phyloP scores from a whole-genome alignment of 2,329 filamentous ascomycete genomes.

The Aspergillus luchuensis region DNA sequence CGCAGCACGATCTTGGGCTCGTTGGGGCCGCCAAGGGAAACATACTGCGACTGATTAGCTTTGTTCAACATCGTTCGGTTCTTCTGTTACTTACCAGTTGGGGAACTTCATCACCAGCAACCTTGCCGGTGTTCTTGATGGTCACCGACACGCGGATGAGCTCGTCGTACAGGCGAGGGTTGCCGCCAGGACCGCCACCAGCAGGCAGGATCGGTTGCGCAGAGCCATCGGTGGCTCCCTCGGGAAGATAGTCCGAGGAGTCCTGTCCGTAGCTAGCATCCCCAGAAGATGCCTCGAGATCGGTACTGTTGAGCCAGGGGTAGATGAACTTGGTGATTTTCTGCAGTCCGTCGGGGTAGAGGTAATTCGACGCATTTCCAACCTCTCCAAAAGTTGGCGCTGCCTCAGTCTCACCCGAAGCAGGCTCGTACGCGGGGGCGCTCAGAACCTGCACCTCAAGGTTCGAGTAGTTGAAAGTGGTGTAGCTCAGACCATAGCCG shows the following conservation, averaged over 20 bases:
- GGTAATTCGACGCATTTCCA: conserved; percentile 54
- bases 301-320: conserved; percentile 64
- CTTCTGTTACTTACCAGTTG: conserved; percentile 44
- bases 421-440: conserved; percentile 55
- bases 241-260: conserved; percentile 53
- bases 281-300: conserved; percentile 53
- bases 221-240: conserved; percentile 53
- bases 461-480: conserved; percentile 63
- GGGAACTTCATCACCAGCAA: conserved; percentile 55
- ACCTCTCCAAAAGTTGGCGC: conserved; percentile 56
- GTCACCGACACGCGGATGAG: conserved; percentile 53
- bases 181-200: conserved; percentile 62
- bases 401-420: conserved; percentile 54
- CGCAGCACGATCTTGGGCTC: conserved; percentile 70
- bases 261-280: conserved; percentile 59
- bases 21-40: conserved; percentile 75
- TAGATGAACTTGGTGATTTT: conserved; percentile 62
- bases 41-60: conserved; percentile 52
- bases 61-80: background rate
- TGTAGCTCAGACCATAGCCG: conserved; percentile 64
- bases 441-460: conserved; percentile 51
- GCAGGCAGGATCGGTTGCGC: conserved; percentile 60
- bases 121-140: conserved; percentile 54
- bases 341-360: conserved; percentile 57
- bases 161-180: conserved; percentile 56